Evolutionary conservation across 495 filamentous ascomycete species (phyloP), one percentile per base, ranked within the genome.

Genomic region (Articulospora tetracladia): DNA sequence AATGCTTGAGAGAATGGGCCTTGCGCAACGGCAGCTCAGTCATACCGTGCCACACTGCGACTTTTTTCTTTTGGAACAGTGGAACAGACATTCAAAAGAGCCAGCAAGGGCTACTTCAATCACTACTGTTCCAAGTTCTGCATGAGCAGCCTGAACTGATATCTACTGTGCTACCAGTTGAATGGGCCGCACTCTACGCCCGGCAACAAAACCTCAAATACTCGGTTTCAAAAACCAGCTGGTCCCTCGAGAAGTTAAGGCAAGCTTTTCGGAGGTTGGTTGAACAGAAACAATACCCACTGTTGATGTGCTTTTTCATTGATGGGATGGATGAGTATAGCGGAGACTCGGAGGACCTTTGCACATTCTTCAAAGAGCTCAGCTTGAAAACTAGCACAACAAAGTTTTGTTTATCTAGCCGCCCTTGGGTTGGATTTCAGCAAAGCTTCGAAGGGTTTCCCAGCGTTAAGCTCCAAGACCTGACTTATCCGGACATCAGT

Each of bases 1-100:
- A n/a, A 39, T n/a, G 10, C 10, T n/a, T 39, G 10, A 10, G n/a
- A 39, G 10, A 10, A 10, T 39, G 34, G 34, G 34, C 34, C n/a
- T n/a, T n/a, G n/a, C n/a, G n/a, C n/a, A n/a, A n/a, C n/a, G n/a
- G n/a, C n/a, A n/a, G n/a, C n/a, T 39, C 34, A 10, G 34, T 10
- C 34, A 12, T 6, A 19, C 17, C 10, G 0, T 17, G 65, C 1
- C 53, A 66, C 0, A 53, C 66, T 7, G 68, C 25, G 4, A 61
- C 61, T 19, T 79, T 73, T 56, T 82, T 75, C 63, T 82, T 80
- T 61, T 82, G 76, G 74, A 69, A 62, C 36, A 39, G 71, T 1
- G 77, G 77, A 0, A 69, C 48, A 0, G 26, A 25, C 2, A 28
- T 76, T 19, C 74, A 79, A 57, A 74, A 72, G 58, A 77, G 74